A percentile compares a stretch with the other conserved stretches of the same genome.
Evolutionary conservation across 2,329 filamentous ascomycete species (phyloP).

Genomic region (Pestalotiopsis sp.): DNA sequence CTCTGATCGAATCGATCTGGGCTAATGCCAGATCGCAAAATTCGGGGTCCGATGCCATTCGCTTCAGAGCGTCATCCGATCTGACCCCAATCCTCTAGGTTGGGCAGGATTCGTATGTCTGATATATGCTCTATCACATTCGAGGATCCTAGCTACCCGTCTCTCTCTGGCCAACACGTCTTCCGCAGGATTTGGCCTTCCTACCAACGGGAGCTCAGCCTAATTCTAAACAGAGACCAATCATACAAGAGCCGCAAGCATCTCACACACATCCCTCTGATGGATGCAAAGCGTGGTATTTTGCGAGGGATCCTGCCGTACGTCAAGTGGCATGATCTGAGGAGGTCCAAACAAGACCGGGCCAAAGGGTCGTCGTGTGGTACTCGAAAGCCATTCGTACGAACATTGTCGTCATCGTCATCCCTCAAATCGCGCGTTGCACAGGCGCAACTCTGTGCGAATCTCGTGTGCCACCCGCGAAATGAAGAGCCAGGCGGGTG

Average conservation of each 20-base stretch:
- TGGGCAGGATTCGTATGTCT: background rate
- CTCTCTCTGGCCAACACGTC: background rate
- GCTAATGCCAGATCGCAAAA: slow-evolving; percentile 4
- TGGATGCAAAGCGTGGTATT: background rate
- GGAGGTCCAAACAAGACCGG: background rate
- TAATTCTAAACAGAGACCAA: background rate
- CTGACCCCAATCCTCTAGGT: background rate
- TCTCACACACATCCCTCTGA: background rate
- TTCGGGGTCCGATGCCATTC: background rate
- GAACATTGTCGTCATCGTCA: background rate
- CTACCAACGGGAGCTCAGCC: background rate
- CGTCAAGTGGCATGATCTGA: background rate
- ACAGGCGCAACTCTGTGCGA: background rate
- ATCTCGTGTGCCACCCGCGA: background rate
- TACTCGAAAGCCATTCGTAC: background rate
- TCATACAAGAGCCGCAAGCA: background rate
- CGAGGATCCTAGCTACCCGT: background rate
- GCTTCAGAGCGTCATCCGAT: background rate
- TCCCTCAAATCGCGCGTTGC: background rate
- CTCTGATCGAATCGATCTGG: background rate
- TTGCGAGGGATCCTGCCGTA: background rate
- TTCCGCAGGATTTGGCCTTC: background rate
- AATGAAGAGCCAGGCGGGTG: background rate
- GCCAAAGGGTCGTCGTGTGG: background rate
- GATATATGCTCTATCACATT: background rate